Evolutionary conservation across 352 stramenopile genomes (phyloP).

Genomic region (Phytophthora fragariae): DNA sequence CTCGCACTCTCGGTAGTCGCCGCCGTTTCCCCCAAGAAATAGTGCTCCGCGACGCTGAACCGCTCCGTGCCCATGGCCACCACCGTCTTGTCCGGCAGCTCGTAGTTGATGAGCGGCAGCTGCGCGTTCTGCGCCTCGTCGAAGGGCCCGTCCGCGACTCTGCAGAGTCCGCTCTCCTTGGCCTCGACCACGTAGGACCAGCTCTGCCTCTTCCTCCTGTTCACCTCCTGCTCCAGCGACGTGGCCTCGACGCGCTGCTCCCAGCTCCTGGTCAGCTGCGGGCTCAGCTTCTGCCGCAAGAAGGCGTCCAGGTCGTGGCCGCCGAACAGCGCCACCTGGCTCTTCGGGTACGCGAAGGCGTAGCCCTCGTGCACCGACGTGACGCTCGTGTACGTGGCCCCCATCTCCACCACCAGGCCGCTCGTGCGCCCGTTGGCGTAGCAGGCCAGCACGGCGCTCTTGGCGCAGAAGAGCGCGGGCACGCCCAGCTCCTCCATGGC

Average conservation of each 20-base stretch:
- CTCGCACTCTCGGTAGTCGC: background rate
- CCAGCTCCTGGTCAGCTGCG: slow-evolving; percentile 39
- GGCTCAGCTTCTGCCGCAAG: slow-evolving; percentile 58
- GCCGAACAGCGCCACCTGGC: slow-evolving; percentile 63
- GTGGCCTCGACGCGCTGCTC: slow-evolving; percentile 16
- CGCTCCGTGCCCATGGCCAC: slow-evolving; percentile 86
- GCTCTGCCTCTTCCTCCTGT: slow-evolving; percentile 41
- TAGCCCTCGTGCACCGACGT: slow-evolving; percentile 85
- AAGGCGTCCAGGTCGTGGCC: slow-evolving; percentile 76
- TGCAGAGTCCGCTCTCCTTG: slow-evolving; percentile 81
- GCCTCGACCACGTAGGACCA: slow-evolving; percentile 73
- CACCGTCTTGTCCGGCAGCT: slow-evolving; percentile 85
- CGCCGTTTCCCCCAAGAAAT: slow-evolving; percentile 60
- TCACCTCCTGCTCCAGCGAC: slow-evolving; percentile 38
- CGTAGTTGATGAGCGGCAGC: slow-evolving; percentile 81
- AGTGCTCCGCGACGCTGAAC: slow-evolving; percentile 91
- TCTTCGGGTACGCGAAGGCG: slow-evolving; percentile 72
- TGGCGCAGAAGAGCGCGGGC: slow-evolving; percentile 83
- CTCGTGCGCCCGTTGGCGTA: slow-evolving; percentile 87
- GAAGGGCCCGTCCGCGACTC: slow-evolving; percentile 74
- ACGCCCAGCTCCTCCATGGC: slow-evolving; percentile 84
- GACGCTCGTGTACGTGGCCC: slow-evolving; percentile 78
- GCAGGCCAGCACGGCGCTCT: slow-evolving; percentile 82
- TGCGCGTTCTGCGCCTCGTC: slow-evolving; percentile 78
- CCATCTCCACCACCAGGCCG: slow-evolving; percentile 83